Evolutionary conservation across 129 eudicot species (phyloP).

Genomic region (Flaveria linearis): DNA sequence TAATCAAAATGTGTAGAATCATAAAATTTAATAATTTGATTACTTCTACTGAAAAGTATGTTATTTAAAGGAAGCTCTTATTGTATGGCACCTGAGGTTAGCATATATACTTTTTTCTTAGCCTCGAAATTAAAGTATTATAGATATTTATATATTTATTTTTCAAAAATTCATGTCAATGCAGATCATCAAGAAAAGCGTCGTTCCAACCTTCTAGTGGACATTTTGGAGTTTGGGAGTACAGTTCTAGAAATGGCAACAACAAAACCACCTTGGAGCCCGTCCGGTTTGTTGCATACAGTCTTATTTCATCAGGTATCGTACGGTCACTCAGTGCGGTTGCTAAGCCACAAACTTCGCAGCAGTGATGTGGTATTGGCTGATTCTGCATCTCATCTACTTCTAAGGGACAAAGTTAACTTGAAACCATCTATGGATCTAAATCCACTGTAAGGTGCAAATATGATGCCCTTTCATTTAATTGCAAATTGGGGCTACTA

Average conservation of each 20-base stretch:
- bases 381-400: constrained; percentile 74
- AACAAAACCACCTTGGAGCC: constrained; percentile 98
- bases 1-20: too few species aligned
- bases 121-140: not conserved
- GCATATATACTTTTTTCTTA: not conserved
- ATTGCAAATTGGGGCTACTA: constrained; percentile 10
- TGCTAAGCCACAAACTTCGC: constrained; percentile 27
- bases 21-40: too few species aligned
- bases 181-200: constrained; percentile 74
- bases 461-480: constrained; percentile 16
- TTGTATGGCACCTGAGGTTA: too few species aligned
- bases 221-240: constrained; percentile 95
- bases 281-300: constrained; percentile 17
- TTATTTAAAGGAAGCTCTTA: too few species aligned
- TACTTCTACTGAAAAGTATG: too few species aligned
- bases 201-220: constrained; percentile 80
- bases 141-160: not conserved
- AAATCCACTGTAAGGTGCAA: constrained; percentile 36
- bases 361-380: constrained; percentile 62
- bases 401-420: constrained; percentile 58
- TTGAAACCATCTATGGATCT: constrained; percentile 55
- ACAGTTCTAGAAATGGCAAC: constrained; percentile 98
- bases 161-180: not conserved
- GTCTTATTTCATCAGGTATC: too few species aligned
- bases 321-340: constrained; percentile 19